Evolutionary conservation across 345 rosid genomes (phyloP), one percentile per base, ranked within the genome.

Genomic region (Melaleuca quinquenervia): DNA sequence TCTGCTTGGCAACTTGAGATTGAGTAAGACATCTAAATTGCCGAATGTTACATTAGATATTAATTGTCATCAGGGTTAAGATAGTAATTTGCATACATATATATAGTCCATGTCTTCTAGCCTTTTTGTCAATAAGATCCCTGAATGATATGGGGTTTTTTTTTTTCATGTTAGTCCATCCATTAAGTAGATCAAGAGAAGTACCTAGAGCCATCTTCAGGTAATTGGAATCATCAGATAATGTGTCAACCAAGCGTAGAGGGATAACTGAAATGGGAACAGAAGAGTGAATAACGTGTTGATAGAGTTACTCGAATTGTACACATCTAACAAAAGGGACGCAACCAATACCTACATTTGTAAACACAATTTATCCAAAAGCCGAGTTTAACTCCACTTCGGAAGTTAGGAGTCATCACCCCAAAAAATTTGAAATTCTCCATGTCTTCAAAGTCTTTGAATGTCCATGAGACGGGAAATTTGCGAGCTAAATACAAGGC

Each of bases 371-470:
- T 58, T n/a, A 2, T 7, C 64, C 32, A 58, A n/a, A 58, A 58
- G n/a, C 26, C 26, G 64, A 58, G 64, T 58, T 3, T n/a, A 58
- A 7, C 64, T 5, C 64, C 64, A n/a, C 64, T 58, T 1, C 6
- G 1, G 64, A 26, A 58, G 64, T 5, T 26, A 58, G 64, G 13
- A 27, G 12, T 26, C 29, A 11, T 4, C 3, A 5, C 2, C 62
- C 2, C 27, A 4, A 2, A 55, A 2, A 1, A 0, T 2, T 5
- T 0, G 2, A 55, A 26, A 1, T 0, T 1, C n/a, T 3, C 14
- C 6, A 55, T 10, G 0, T 0, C 1, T 22, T 8, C 1, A 6
- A 6, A 3, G 24, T 10, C 6, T 55, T 9, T 1, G 14, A 2
- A 1, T 11, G 0, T 24, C 27, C 10, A 5, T 10, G 0, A 10